Evolutionary conservation across 177 flowering plant species (phyloP).

Genomic region (Vitis hybrid): DNA sequence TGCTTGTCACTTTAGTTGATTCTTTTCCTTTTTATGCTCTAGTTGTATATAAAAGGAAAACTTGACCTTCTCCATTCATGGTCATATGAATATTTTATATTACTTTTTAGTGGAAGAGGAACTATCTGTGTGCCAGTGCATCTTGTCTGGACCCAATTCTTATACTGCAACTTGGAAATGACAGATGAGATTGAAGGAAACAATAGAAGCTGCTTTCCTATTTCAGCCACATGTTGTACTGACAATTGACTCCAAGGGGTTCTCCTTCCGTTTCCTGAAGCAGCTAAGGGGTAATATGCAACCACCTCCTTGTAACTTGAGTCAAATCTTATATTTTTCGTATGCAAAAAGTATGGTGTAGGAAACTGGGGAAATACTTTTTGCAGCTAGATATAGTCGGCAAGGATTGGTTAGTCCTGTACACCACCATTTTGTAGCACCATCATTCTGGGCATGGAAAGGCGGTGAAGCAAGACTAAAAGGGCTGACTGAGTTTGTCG

Average conservation of each 20-base stretch:
- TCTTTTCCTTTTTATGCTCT: no score
- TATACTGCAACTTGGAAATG: conserved; percentile 18
- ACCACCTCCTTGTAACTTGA: conserved; percentile 8
- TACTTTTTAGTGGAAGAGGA: neutral
- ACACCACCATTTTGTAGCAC: conserved; percentile 92
- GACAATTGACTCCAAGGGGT: conserved; percentile 91
- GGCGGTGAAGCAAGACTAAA: conserved; percentile 87
- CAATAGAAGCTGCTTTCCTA: conserved; percentile 65
- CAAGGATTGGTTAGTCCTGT: conserved; percentile 43
- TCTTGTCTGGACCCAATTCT: neutral
- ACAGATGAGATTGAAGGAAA: conserved; percentile 64
- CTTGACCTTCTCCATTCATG: no score
- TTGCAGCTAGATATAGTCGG: conserved; percentile 67
- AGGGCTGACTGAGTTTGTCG: conserved; percentile 74
- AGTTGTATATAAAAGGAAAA: no score
- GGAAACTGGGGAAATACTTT: conserved; percentile 35
- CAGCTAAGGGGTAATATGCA: conserved; percentile 54
- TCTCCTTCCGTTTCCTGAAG: conserved; percentile 83
- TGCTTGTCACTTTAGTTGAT: no score
- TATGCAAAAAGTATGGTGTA: conserved; percentile 28
- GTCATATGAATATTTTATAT: no score
- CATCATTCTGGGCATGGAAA: conserved; percentile 99
- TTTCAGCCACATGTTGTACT: conserved; percentile 89
- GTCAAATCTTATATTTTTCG: conserved; percentile 1
- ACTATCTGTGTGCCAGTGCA: no score